Percentiles rank a stretch among this genome's conserved stretches.
These are phyloP conservation scores for Amanita rimosa DNA, from an alignment of 768 basidiomycete species.

Conservation along the genomic window DNA sequence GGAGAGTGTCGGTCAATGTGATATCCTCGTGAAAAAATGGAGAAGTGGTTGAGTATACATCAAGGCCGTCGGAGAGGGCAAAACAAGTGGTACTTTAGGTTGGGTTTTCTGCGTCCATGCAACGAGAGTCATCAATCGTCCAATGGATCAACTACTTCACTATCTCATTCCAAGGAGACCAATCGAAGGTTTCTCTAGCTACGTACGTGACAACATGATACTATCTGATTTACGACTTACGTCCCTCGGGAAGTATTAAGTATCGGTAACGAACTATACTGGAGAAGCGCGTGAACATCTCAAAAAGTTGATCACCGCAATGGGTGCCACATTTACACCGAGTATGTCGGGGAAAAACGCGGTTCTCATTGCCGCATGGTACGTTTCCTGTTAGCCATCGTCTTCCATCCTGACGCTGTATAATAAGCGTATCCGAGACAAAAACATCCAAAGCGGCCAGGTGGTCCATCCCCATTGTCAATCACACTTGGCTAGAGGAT, in stretches of 20 bases:
- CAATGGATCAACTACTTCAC: constrained; percentile 71
- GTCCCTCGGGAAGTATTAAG: constrained; percentile 42
- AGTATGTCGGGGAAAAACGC: constrained; percentile 73
- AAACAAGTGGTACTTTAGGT: constrained; percentile 65
- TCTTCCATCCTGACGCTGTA: background rate
- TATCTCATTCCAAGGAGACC: constrained; percentile 63
- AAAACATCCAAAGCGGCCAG: constrained; percentile 66
- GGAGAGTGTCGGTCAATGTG: constrained; percentile 36
- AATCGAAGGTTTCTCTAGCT: constrained; percentile 46
- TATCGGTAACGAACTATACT: constrained; percentile 85
- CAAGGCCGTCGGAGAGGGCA: constrained; percentile 45
- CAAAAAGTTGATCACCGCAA: constrained; percentile 63
- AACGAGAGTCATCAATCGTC: constrained; percentile 45
- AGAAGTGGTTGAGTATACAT: constrained; percentile 62
- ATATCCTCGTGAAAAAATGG: constrained; percentile 64
- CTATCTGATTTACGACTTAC: background rate
- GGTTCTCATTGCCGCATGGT: constrained; percentile 79
- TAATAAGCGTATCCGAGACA: constrained; percentile 26
- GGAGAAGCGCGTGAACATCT: constrained; percentile 83
- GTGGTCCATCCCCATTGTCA: constrained; percentile 83
- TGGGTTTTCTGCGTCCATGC: constrained; percentile 80
- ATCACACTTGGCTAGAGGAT: constrained; percentile 88
- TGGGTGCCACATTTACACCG: constrained; percentile 77
- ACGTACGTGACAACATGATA: constrained; percentile 38
- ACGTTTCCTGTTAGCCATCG: constrained; percentile 17